Base-by-base conservation (phyloP, 805 yeast species). In the Saccharomycopsis capsularis region DNA sequence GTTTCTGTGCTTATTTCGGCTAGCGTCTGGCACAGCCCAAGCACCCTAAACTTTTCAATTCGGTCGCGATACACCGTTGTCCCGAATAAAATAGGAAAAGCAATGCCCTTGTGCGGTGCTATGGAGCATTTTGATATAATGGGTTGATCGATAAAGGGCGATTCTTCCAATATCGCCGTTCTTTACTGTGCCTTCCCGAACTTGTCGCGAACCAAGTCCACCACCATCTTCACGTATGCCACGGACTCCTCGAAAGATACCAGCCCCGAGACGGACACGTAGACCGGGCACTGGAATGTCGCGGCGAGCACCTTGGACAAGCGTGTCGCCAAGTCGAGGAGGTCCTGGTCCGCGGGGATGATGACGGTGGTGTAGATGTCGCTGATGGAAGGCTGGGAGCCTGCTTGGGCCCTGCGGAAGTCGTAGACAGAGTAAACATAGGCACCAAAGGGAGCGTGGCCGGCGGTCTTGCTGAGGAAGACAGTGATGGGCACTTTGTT, bases 241-340 rank as follows among this genome's bases (percentile, higher is more conserved):
- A 67, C 37, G 35, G 65, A 59, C 22, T 71, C 71, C 16, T 66
- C 67, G 5, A 63, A 47, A 2, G 59, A 57, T 27, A 73, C 60
- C 16, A 59, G 53, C 0, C 77, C 79, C 52, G 69, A 70, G 5
- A 74, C 50, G 52, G 70, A 66, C 3, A 74, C 74, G 55, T 76
- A 76, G 16, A 70, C 60, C 2, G 80, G 80, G 13, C 60, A 56
- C 2, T 57, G 56, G 48, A 65, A 73, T 50, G 67, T 72, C 51
- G 66, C 67, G 3, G 69, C 61, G 0, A 74, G 54, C n/a, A 72
- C 54, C 13, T 60, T 63, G 1, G 77, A 71, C 6, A 76, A 52
- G 51, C 73, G 67, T 29, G 65, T 67, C 0, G 76, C 63, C 36
- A 73, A 54, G 46, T 76, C 81, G 22, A 73, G 61, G 24, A 68